These are phyloP conservation scores for Psilocybe cubensis DNA, from an alignment of 768 basidiomycete species.

Conservation along the genomic window DNA sequence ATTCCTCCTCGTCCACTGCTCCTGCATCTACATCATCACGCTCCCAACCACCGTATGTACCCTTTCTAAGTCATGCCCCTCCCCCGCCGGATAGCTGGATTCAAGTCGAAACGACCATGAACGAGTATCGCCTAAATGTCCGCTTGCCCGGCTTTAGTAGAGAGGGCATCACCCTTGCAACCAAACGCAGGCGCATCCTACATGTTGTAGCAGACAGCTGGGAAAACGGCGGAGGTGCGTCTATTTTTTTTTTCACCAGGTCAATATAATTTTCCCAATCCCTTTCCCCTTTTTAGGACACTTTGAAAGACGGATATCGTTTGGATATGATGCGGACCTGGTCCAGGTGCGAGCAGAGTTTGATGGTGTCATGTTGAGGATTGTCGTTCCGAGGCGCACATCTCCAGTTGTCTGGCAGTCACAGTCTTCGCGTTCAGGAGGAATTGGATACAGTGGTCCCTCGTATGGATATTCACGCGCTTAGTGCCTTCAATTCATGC, in stretches of 20 bases:
- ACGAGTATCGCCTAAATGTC: conserved; percentile 61
- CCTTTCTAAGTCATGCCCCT: conserved; percentile 65
- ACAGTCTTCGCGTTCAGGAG: not conserved
- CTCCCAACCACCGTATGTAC: conserved; percentile 33
- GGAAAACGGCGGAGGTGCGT: conserved; percentile 62
- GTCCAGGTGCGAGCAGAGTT: conserved; percentile 76
- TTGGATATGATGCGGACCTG: conserved; percentile 79
- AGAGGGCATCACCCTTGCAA: conserved; percentile 74
- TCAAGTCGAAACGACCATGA: conserved; percentile 58
- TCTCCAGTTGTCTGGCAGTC: conserved; percentile 18
- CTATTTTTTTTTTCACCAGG: conserved; percentile 1
- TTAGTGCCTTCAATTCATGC: too few species aligned
- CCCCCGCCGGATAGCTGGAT: conserved; percentile 65
- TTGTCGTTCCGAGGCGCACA: conserved; percentile 57
- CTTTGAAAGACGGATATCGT: conserved; percentile 76
- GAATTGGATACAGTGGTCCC: conserved; percentile 4
- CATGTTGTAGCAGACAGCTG: conserved; percentile 79
- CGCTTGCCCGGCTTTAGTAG: conserved; percentile 67
- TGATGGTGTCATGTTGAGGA: conserved; percentile 67
- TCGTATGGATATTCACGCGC: too few species aligned
- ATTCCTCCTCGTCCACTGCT: too few species aligned
- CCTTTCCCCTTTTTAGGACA: conserved; percentile 42
- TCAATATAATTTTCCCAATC: not conserved
- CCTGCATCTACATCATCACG: too few species aligned
- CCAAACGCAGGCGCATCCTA: conserved; percentile 66